phyloP scores from a whole-genome alignment of 108 stramenopile species.

The Nitzschia sp. region DNA sequence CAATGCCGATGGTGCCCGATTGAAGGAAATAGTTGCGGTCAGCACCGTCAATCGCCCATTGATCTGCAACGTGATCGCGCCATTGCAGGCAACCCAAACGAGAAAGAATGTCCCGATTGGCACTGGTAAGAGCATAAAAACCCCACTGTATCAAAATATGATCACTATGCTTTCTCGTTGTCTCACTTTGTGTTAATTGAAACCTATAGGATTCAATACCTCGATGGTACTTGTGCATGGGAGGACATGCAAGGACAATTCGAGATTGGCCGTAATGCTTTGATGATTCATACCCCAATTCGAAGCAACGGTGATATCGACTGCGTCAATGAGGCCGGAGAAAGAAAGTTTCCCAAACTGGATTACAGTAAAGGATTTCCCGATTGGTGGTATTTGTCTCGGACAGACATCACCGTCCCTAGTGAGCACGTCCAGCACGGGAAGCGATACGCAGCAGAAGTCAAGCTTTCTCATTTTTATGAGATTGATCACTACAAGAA shows the following conservation, averaged over 20 bases:
- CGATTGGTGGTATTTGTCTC: constrained; percentile 45
- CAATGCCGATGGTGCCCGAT: constrained; percentile 45
- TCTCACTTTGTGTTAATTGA: neutral
- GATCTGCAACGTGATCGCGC: constrained; percentile 62
- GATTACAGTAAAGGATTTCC: constrained; percentile 52
- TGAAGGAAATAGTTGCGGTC: constrained; percentile 24
- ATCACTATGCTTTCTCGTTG: no score
- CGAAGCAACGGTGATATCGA: constrained; percentile 31
- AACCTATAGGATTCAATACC: constrained; percentile 35
- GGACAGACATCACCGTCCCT: constrained; percentile 62
- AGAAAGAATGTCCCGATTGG: constrained; percentile 46
- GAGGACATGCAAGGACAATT: constrained; percentile 37
- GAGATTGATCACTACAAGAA: constrained; percentile 33
- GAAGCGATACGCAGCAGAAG: constrained; percentile 68
- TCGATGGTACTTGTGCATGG: constrained; percentile 42
- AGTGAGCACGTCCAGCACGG: constrained; percentile 67
- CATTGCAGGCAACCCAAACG: constrained; percentile 11
- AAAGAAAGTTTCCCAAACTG: constrained; percentile 26
- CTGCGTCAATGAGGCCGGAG: constrained; percentile 24
- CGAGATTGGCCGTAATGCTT: constrained; percentile 33
- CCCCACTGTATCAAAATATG: neutral
- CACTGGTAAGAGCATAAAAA: constrained; percentile 34
- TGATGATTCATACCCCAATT: constrained; percentile 30
- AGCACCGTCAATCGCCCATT: constrained; percentile 61
- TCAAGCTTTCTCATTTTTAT: constrained; percentile 50